These are phyloP conservation scores for Oxytropis ochrocephala DNA, from an alignment of 306 rosid genomes.

Conservation along the genomic window DNA sequence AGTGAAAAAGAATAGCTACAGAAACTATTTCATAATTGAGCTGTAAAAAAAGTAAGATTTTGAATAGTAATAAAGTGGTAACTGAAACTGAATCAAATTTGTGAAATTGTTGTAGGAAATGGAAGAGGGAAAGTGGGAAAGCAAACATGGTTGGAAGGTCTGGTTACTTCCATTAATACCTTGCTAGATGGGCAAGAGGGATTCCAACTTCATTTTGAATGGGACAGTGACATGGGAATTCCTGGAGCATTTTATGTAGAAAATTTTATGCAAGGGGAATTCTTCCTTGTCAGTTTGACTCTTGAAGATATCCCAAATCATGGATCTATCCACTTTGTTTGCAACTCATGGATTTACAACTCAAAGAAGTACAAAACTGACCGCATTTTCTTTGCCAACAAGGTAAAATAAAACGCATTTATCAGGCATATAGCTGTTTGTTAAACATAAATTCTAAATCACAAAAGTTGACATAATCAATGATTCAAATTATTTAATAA, in stretches of 20 bases:
- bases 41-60: too few relatives aligned
- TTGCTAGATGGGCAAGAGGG: slow-evolving; percentile 28
- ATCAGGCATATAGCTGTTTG: neutral
- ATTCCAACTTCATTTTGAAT: slow-evolving; percentile 36
- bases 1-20: too few relatives aligned
- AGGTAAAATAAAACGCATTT: slow-evolving; percentile 21
- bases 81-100: neutral
- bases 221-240: slow-evolving; percentile 34
- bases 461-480: neutral
- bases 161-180: slow-evolving; percentile 27
- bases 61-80: neutral
- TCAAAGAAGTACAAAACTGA: slow-evolving; percentile 7
- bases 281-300: slow-evolving; percentile 47
- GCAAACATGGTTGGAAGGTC: slow-evolving; percentile 29
- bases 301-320: slow-evolving; percentile 40
- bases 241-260: slow-evolving; percentile 47
- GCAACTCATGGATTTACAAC: slow-evolving; percentile 68
- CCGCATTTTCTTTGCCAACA: slow-evolving; percentile 58
- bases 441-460: neutral
- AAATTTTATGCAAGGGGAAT: slow-evolving; percentile 36
- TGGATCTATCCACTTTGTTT: slow-evolving; percentile 35
- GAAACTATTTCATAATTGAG: too few relatives aligned
- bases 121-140: slow-evolving; percentile 44
- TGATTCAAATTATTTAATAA: neutral
- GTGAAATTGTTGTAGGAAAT: slow-evolving; percentile 12